A percentile compares a stretch with the other conserved stretches of the same genome.
Evolutionary conservation across 2,329 filamentous ascomycete genomes (phyloP).

Genomic region (Colletotrichum abscissum): DNA sequence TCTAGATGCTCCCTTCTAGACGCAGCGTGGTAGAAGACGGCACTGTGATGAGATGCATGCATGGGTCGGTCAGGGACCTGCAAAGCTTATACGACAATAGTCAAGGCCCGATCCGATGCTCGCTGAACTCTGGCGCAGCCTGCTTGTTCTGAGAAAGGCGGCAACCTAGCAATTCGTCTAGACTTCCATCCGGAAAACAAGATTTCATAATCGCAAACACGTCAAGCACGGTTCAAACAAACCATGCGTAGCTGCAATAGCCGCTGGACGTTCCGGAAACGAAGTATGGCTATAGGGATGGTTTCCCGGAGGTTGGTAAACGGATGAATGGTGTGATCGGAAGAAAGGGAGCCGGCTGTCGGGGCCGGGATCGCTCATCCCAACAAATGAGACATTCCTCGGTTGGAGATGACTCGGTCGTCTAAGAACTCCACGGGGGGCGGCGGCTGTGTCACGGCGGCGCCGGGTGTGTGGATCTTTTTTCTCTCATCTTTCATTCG

Average conservation of each 20-base stretch:
- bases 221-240: background rate
- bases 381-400: background rate
- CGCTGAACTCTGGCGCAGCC: background rate
- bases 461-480: background rate
- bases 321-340: background rate
- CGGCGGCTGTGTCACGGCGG: background rate
- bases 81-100: constrained; percentile 19
- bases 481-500: background rate
- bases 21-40: background rate
- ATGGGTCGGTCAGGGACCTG: constrained; percentile 23
- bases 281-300: background rate
- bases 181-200: background rate
- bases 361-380: background rate
- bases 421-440: background rate
- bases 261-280: background rate
- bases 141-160: background rate
- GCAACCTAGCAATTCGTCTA: background rate
- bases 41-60: constrained; percentile 2
- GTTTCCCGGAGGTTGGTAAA: background rate
- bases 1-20: background rate
- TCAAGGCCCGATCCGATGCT: background rate
- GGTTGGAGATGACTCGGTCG: constrained; percentile 12
- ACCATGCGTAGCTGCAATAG: background rate
- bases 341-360: background rate
- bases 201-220: background rate